Evolutionary conservation across 257 asterid genomes (phyloP), one percentile per base, ranked within the genome.

Genomic region (Linaria vulgaris): DNA sequence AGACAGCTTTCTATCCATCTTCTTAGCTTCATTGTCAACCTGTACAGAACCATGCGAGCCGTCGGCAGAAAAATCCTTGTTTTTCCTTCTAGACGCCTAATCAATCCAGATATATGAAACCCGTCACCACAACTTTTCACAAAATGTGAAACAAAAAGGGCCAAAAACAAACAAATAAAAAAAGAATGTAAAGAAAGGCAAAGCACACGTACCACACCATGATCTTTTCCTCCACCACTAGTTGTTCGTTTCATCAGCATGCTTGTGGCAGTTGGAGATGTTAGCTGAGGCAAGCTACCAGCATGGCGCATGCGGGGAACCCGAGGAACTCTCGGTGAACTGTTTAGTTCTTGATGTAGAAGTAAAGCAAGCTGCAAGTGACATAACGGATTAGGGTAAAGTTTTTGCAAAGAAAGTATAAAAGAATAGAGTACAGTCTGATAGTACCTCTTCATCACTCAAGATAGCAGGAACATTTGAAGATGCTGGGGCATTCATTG

Each of bases 321-420:
- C 66, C 99, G 82, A 19, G 96, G 95, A 74, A 94, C 97, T 82
- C 99, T 79, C 43, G 99, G 96, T 63, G 99, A 94, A 77, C 99
- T 94, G 70, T 94, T 94, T 54, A 94, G 96, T 72, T 94, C 90
- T 80, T 94, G 99, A 83, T 94, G 99, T 67, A 94, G 75, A 58
- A 90, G 89, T 72, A 94, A 76, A 60, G 99, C 99, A 81, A 82
- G 90, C 99, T 94, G 84, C 78, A 76, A 21, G 69, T 53, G 66
- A 60, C 56, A 72, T 20, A 53, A 12, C 47, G 59, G 34, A 64
- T 54, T 22, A 68, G 67, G 54, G 48, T 52, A 70, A 55, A 37
- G 5, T 16, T 67, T 30, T 27, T 24, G n/a, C 30, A 69, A 52
- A 11, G 13, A 44, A 59, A 50, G 54, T 34, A 72, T 17, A 31